Percentiles rank a stretch among this genome's conserved stretches.
Conservation (phyloP, 257 asterid genomes). For the Solanum arcanum region DNA sequence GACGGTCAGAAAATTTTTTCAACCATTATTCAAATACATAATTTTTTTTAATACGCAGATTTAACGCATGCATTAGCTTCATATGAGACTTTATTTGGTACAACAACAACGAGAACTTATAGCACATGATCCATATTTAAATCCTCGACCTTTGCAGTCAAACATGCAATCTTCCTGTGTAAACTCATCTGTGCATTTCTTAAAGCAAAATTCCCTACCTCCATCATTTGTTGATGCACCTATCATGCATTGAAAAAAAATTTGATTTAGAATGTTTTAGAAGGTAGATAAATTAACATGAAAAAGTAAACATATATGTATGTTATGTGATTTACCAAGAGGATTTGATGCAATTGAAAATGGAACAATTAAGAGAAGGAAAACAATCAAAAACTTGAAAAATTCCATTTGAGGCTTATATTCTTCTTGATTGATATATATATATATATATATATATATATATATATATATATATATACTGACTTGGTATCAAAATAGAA, state of each 20-base stretch:
- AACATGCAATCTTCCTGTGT: not conserved
- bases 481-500: not conserved
- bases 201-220: not conserved
- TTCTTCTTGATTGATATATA: not conserved
- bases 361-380: not conserved
- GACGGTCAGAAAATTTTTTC: too few relatives aligned
- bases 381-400: not conserved
- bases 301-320: not conserved
- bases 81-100: not conserved
- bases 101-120: not conserved
- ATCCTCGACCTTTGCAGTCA: not conserved
- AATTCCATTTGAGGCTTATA: not conserved
- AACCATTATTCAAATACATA: not conserved
- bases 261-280: not conserved
- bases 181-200: not conserved
- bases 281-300: too few relatives aligned
- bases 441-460: not conserved
- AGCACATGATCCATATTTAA: not conserved
- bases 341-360: not conserved
- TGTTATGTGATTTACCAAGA: not conserved
- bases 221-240: not conserved
- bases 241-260: not conserved
- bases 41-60: not conserved
- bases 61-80: not conserved
- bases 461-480: not conserved